A percentile compares a stretch with the other conserved stretches of the same genome.
phyloP scores from a whole-genome alignment of 371 early-diverging fungal genomes.

The Circinella minor region DNA sequence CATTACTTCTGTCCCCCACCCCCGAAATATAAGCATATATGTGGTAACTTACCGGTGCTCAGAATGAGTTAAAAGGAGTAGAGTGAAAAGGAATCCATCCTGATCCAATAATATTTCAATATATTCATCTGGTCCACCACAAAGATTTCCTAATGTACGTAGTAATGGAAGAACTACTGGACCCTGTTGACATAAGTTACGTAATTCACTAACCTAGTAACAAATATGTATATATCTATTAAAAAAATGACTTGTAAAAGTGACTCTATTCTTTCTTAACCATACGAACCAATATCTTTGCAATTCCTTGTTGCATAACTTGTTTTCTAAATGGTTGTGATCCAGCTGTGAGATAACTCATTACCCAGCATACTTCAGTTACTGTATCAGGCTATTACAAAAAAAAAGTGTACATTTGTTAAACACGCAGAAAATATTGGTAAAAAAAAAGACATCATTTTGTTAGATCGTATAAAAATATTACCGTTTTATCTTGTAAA shows the following conservation, averaged over 20 bases:
- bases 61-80: conserved; percentile 55
- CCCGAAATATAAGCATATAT: not conserved
- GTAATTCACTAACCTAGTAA: conserved; percentile 36
- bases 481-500: conserved; percentile 39
- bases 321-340: conserved; percentile 54
- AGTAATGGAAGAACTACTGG: conserved; percentile 62
- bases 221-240: not conserved
- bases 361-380: conserved; percentile 76
- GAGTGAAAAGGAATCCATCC: conserved; percentile 51
- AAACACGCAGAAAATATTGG: not conserved
- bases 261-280: too few relatives aligned
- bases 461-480: too few relatives aligned
- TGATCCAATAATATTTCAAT: conserved; percentile 55
- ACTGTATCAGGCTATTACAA: conserved; percentile 52
- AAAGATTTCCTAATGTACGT: conserved; percentile 74
- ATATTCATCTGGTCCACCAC: conserved; percentile 64
- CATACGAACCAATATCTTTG: conserved; percentile 4
- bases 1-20: too few relatives aligned
- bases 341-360: conserved; percentile 71
- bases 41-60: conserved; percentile 55
- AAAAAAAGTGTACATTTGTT: not conserved
- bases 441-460: too few relatives aligned
- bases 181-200: conserved; percentile 35
- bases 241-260: too few relatives aligned
- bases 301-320: conserved; percentile 31